A percentile compares a stretch with the other conserved stretches of the same genome.
phyloP scores from a whole-genome alignment of 1,284 basidiomycete genomes.

The Waitea zeae region DNA sequence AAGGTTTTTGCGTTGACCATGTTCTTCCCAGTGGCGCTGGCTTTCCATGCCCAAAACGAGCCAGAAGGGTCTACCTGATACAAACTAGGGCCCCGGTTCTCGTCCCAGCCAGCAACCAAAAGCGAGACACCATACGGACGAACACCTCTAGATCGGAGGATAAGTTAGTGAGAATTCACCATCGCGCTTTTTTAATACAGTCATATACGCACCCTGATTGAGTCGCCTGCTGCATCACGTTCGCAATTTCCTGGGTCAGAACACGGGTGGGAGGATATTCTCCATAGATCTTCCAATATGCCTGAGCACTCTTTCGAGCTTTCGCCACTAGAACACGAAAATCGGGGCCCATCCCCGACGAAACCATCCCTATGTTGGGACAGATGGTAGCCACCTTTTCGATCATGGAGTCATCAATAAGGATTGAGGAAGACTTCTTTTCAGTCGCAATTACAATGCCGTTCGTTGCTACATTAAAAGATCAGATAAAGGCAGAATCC shows the following conservation, averaged over 20 bases:
- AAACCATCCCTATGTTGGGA: slow-evolving; percentile 98
- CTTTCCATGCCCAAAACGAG: slow-evolving; percentile 99
- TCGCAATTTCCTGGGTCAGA: slow-evolving; percentile 93
- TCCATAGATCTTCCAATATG: slow-evolving; percentile 98
- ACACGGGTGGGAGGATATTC: slow-evolving; percentile 98
- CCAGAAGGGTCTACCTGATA: slow-evolving; percentile 99
- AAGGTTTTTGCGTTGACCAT: slow-evolving; percentile 99
- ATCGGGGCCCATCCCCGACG: slow-evolving; percentile 99
- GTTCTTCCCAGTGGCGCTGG: slow-evolving; percentile 98
- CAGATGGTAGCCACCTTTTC: slow-evolving; percentile 96
- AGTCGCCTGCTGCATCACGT: slow-evolving; percentile 97
- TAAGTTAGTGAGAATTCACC: slow-evolving; percentile 2
- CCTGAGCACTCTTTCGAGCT: slow-evolving; percentile 94
- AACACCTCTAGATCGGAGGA: slow-evolving; percentile 81
- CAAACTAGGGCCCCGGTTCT: slow-evolving; percentile 77
- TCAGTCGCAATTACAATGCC: slow-evolving; percentile 99
- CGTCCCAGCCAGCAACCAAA: slow-evolving; percentile 92
- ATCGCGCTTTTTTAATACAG: background rate
- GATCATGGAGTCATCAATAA: slow-evolving; percentile 94
- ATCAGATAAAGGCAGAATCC: slow-evolving; percentile 6
- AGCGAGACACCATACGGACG: slow-evolving; percentile 95
- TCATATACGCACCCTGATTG: slow-evolving; percentile 88
- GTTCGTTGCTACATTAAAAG: slow-evolving; percentile 62
- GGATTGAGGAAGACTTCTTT: slow-evolving; percentile 94
- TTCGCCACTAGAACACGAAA: slow-evolving; percentile 88